Conservation (phyloP, 2,329 filamentous ascomycete genomes). For the Mycocentrospora acerina region DNA sequence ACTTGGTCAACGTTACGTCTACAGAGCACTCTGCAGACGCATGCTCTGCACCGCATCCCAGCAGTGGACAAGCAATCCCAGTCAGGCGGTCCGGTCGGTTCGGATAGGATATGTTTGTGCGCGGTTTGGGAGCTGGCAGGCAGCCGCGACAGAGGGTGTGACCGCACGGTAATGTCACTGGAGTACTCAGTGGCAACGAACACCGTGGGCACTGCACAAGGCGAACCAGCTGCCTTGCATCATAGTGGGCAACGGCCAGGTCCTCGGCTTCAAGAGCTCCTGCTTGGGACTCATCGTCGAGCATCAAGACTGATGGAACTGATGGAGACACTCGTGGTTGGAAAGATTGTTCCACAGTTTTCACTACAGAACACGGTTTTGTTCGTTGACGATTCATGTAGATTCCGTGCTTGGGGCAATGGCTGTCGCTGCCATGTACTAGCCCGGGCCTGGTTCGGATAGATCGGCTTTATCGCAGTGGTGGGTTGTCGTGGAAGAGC, state of each 20-base stretch:
- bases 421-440: slow-evolving; percentile 25
- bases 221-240: slow-evolving; percentile 67
- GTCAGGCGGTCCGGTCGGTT: slow-evolving; percentile 64
- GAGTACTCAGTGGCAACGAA: slow-evolving; percentile 65
- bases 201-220: slow-evolving; percentile 78
- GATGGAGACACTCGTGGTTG: slow-evolving; percentile 25
- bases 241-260: slow-evolving; percentile 51
- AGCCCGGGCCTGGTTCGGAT: slow-evolving; percentile 2
- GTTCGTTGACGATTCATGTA: slow-evolving; percentile 41
- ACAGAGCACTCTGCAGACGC: slow-evolving; percentile 73
- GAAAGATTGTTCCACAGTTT: slow-evolving; percentile 36
- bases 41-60: slow-evolving; percentile 68
- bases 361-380: slow-evolving; percentile 36
- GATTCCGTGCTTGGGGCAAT: slow-evolving; percentile 15
- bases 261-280: slow-evolving; percentile 38
- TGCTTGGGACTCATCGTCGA: slow-evolving; percentile 37
- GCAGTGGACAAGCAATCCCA: slow-evolving; percentile 74
- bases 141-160: slow-evolving; percentile 75
- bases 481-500: slow-evolving; percentile 8
- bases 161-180: slow-evolving; percentile 80
- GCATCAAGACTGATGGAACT: slow-evolving; percentile 46
- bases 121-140: slow-evolving; percentile 65
- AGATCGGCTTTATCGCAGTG: slow-evolving; percentile 4
- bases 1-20: slow-evolving; percentile 75
- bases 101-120: slow-evolving; percentile 76